phyloP scores from a whole-genome alignment of 2,329 filamentous ascomycete species.

The Colletotrichum somersetense region DNA sequence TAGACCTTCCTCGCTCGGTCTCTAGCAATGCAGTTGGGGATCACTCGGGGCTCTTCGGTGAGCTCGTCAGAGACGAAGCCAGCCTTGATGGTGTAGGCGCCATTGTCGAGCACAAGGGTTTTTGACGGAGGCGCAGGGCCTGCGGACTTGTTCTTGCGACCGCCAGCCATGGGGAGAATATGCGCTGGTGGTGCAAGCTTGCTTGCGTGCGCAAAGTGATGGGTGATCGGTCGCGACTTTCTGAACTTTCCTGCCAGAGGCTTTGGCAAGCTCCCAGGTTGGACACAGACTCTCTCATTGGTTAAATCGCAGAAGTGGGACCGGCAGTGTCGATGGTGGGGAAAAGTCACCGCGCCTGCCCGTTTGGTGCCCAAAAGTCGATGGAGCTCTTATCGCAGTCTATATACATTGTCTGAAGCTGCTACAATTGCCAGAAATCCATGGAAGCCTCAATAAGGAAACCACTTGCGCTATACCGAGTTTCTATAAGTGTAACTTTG shows the following conservation, averaged over 20 bases:
- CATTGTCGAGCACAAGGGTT: slow-evolving; percentile 94
- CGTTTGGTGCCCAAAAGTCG: no score
- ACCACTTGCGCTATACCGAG: no score
- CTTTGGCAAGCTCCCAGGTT: not conserved
- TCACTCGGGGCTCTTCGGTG: slow-evolving; percentile 71
- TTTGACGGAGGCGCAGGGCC: slow-evolving; percentile 66
- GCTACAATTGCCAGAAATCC: no score
- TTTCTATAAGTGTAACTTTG: not conserved
- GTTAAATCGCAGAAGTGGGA: not conserved
- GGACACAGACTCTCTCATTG: not conserved
- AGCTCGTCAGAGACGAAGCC: slow-evolving; percentile 73
- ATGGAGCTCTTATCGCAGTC: no score
- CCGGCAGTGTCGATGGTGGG: not conserved
- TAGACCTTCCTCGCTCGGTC: slow-evolving; percentile 84
- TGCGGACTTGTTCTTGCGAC: slow-evolving; percentile 66
- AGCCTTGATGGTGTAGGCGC: slow-evolving; percentile 90
- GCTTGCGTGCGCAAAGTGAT: not conserved
- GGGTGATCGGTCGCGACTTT: not conserved
- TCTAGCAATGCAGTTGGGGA: slow-evolving; percentile 91
- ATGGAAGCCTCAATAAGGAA: no score
- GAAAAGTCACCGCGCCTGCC: not conserved
- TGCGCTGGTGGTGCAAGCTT: slow-evolving; percentile 3
- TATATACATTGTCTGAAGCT: no score
- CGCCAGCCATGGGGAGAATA: slow-evolving; percentile 55
- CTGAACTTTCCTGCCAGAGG: not conserved